A percentile compares a stretch with the other conserved stretches of the same genome.
These are phyloP conservation scores for Schizophyllum commune DNA, from an alignment of 1,284 basidiomycete genomes.

Conservation along the genomic window DNA sequence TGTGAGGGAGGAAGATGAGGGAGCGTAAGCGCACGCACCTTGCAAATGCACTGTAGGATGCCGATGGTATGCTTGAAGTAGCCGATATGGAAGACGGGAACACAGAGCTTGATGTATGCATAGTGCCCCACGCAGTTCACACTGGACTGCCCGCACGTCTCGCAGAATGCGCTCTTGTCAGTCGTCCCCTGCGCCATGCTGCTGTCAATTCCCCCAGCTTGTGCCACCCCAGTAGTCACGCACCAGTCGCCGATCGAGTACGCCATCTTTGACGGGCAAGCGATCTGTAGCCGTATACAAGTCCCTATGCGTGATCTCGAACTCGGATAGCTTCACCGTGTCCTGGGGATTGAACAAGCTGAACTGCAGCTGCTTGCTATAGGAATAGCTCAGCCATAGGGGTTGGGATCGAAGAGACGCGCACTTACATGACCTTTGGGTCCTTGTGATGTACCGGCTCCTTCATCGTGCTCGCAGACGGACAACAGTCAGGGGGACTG, in stretches of 20 bases:
- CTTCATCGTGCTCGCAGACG: constrained; percentile 51
- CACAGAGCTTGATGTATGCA: constrained; percentile 92
- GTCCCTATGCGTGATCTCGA: constrained; percentile 88
- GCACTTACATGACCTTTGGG: constrained; percentile 84
- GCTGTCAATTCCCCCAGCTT: neutral
- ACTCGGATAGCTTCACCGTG: constrained; percentile 90
- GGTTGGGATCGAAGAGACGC: neutral
- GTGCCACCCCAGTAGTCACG: constrained; percentile 17
- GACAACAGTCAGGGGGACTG: neutral
- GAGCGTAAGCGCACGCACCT: constrained; percentile 42
- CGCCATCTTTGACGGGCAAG: constrained; percentile 84
- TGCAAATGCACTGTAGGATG: constrained; percentile 95
- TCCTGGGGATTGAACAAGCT: constrained; percentile 88
- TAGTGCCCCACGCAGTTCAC: constrained; percentile 98
- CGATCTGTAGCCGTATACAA: constrained; percentile 79
- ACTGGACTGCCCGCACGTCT: constrained; percentile 90
- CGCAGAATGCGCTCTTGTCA: constrained; percentile 88
- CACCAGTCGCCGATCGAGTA: constrained; percentile 84
- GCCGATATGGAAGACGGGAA: constrained; percentile 97
- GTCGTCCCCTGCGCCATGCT: constrained; percentile 71
- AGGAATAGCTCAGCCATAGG: neutral
- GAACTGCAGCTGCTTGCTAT: constrained; percentile 91
- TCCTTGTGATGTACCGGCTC: constrained; percentile 81
- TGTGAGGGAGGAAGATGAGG: constrained; percentile 1
- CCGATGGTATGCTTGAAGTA: constrained; percentile 95